Evolutionary conservation across 1,284 basidiomycete species (phyloP), one percentile per base, ranked within the genome.

Genomic region (Stygiomarasmius scandens): DNA sequence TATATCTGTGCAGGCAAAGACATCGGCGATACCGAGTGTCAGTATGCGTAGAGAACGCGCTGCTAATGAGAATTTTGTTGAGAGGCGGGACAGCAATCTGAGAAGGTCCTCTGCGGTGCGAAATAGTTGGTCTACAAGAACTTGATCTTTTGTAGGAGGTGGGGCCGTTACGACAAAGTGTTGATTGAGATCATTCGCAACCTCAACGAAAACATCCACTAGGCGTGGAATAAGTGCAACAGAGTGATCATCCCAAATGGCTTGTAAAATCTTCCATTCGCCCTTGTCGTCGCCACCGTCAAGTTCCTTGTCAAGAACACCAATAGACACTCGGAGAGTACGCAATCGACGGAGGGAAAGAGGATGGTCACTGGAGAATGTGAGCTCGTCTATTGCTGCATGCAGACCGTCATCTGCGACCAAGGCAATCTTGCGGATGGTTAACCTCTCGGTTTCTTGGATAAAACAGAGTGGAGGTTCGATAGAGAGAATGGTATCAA

Each of bases 361-460:
- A 4, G 84, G 81, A n/a, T 76, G 76, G 46, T 79, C 75, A 54
- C 78, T 74, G 20, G 78, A 72, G 52, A 75, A 80, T 45, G 77
- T 67, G 14, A 92, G 69, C 64, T 88, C 84, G 45, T 85, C 83
- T 16, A 89, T 70, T 1, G 85, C 88, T n/a, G 81, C 82, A 0
- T 74, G 64, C 3, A 90, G 64, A 2, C 89, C 89, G 56, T 87
- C 83, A 34, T 89, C 82, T 1, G 81, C 84, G 19, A 90, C 80
- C 29, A 77, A 70, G 0, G 88, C 87, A 11, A 84, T 74, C 61
- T 84, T 80, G 24, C 79, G 79, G 65, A 91, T 73, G 5, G 79
- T 77, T 20, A 81, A 69, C 11, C 82, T 74, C 55, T 89, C 86
- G 19, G 80, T 75, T 43, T 87, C 82, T 1, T 78, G 76, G 54